These are phyloP conservation scores for Zygosaccharomyces sapae DNA, from an alignment of 1,139 yeast species.

Conservation along the genomic window DNA sequence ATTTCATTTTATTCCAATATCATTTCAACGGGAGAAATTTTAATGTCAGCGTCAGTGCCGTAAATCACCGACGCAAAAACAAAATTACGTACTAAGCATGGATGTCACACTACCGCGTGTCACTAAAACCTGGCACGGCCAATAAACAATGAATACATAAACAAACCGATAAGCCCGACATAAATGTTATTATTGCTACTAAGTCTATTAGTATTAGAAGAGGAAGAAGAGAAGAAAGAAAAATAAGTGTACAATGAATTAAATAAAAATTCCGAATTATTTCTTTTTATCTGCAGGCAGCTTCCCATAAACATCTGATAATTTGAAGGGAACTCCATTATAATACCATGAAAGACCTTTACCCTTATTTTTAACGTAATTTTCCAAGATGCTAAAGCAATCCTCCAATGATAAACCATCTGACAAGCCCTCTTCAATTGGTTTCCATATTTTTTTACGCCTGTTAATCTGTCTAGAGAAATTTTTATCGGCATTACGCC, in stretches of 20 bases:
- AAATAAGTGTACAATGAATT: too few species aligned
- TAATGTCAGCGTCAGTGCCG: neutral
- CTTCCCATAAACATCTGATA: slow-evolving; percentile 16
- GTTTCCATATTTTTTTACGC: slow-evolving; percentile 32
- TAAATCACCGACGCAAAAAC: slow-evolving; percentile 8
- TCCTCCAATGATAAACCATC: slow-evolving; percentile 25
- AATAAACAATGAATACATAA: neutral
- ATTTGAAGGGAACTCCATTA: slow-evolving; percentile 30
- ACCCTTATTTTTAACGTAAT: slow-evolving; percentile 22
- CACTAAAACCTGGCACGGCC: slow-evolving; percentile 4
- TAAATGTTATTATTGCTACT: too few species aligned
- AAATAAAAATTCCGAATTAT: neutral
- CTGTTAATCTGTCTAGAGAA: slow-evolving; percentile 33
- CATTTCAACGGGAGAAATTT: slow-evolving; percentile 1
- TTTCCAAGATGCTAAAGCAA: slow-evolving; percentile 25
- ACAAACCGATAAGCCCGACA: neutral
- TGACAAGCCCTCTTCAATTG: slow-evolving; percentile 28
- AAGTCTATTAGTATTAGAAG: too few species aligned
- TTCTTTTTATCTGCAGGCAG: slow-evolving; percentile 2
- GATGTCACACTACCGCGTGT: neutral
- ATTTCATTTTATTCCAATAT: neutral
- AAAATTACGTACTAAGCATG: neutral
- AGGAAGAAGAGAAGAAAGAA: too few species aligned
- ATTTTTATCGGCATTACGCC: slow-evolving; percentile 32
- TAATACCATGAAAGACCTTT: slow-evolving; percentile 31